Evolutionary conservation across 2,329 filamentous ascomycete species (phyloP).

Genomic region (Colletotrichum kahawae): DNA sequence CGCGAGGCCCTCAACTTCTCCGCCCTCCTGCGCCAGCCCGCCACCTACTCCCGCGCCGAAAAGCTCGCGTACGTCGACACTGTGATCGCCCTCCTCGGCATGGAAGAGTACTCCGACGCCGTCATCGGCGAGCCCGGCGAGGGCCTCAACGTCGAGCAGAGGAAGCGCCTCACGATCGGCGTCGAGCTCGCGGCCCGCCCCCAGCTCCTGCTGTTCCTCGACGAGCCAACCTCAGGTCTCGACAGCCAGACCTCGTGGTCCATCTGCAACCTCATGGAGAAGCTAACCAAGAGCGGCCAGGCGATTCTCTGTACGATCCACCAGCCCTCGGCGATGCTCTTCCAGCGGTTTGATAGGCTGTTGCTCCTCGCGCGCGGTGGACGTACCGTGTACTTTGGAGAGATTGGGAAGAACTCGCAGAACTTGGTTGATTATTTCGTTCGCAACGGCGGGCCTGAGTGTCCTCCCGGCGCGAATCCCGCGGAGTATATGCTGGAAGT

Average conservation of each 20-base stretch:
- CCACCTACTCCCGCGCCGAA: constrained; percentile 47
- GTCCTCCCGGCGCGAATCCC: constrained; percentile 53
- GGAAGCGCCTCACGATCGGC: constrained; percentile 72
- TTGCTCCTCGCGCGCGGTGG: constrained; percentile 19
- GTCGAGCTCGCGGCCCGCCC: constrained; percentile 80
- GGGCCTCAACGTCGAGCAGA: constrained; percentile 46
- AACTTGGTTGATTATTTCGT: constrained; percentile 58
- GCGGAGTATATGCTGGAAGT: constrained; percentile 53
- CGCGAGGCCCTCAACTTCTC: constrained; percentile 71
- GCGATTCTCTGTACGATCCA: constrained; percentile 39
- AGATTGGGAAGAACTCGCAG: constrained; percentile 53
- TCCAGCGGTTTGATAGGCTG: constrained; percentile 23
- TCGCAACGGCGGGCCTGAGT: constrained; percentile 50
- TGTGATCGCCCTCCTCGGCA: constrained; percentile 36
- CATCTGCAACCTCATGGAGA: constrained; percentile 73
- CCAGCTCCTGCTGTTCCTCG: constrained; percentile 73
- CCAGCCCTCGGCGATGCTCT: constrained; percentile 23
- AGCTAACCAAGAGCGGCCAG: constrained; percentile 57
- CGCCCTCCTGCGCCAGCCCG: constrained; percentile 70
- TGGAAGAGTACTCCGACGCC: constrained; percentile 71
- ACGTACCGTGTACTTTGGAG: constrained; percentile 58
- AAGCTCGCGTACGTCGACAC: constrained; percentile 33
- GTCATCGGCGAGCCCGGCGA: constrained; percentile 73
- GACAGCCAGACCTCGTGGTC: constrained; percentile 79
- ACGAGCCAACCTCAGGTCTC: constrained; percentile 78